phyloP scores from a whole-genome alignment of 177 flowering plant genomes.

The Vitis hybrid region DNA sequence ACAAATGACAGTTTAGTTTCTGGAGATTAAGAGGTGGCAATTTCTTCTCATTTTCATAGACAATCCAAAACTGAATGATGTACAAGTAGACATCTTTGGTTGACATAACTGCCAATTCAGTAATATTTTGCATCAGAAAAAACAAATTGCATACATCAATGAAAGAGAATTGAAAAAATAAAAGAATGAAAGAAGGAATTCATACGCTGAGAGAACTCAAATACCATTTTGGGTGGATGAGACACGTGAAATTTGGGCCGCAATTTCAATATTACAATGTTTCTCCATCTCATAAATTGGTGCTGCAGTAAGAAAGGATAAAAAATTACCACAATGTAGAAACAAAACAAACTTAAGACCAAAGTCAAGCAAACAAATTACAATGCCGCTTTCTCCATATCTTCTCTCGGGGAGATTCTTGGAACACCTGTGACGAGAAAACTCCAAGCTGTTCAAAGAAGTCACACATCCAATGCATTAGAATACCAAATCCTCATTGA shows the following conservation, averaged over 20 bases:
- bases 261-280: constrained; percentile 90
- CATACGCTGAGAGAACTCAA: constrained; percentile 20
- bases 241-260: constrained; percentile 77
- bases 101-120: background rate
- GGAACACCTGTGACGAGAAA: constrained; percentile 97
- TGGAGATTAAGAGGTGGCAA: too few species aligned
- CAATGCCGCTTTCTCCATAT: constrained; percentile 68
- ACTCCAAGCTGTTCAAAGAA: constrained; percentile 82
- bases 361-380: constrained; percentile 30
- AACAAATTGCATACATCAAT: background rate
- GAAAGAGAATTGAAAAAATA: background rate
- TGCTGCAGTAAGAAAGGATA: constrained; percentile 47
- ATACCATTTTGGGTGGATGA: constrained; percentile 66
- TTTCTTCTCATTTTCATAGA: too few species aligned
- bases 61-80: too few species aligned
- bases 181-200: background rate
- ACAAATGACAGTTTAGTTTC: too few species aligned
- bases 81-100: too few species aligned
- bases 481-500: background rate
- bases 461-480: constrained; percentile 3
- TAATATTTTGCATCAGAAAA: background rate
- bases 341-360: constrained; percentile 3
- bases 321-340: constrained; percentile 9
- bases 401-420: constrained; percentile 77
- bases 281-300: constrained; percentile 80